Conservation (phyloP, 163 green algal species). For the Volvox carteri region DNA sequence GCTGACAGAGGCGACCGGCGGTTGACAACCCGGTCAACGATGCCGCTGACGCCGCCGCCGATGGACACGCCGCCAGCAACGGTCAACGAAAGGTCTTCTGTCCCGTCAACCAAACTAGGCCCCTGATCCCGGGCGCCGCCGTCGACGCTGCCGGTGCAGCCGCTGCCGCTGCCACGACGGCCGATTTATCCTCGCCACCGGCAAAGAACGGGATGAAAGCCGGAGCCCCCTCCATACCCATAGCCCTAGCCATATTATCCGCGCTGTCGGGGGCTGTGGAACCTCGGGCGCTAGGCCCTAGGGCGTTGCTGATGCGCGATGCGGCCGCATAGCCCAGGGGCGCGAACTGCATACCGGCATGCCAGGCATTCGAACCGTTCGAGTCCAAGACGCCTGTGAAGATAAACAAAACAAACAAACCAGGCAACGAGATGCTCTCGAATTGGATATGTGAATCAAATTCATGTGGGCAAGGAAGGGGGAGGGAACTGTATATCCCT, state of each 20-base stretch:
- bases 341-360: slow-evolving; percentile 19
- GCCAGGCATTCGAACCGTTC: slow-evolving; percentile 7
- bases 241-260: background rate
- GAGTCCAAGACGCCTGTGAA: background rate
- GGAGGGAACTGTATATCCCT: too few relatives aligned
- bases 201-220: slow-evolving; percentile 48
- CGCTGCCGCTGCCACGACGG: background rate
- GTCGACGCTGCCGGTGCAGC: background rate
- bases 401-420: too few relatives aligned
- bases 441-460: too few relatives aligned
- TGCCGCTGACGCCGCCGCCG: background rate
- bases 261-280: background rate
- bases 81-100: background rate
- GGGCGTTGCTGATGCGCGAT: background rate
- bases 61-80: background rate
- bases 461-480: too few relatives aligned
- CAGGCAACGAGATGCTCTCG: too few relatives aligned
- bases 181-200: background rate
- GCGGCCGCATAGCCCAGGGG: background rate
- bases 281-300: background rate
- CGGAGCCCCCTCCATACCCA: background rate
- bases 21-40: too few relatives aligned
- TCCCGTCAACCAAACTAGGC: background rate
- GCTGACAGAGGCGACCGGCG: background rate
- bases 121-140: background rate